Base-by-base conservation (phyloP, 179 eudicot genomes). In the Beta macrorhiza region DNA sequence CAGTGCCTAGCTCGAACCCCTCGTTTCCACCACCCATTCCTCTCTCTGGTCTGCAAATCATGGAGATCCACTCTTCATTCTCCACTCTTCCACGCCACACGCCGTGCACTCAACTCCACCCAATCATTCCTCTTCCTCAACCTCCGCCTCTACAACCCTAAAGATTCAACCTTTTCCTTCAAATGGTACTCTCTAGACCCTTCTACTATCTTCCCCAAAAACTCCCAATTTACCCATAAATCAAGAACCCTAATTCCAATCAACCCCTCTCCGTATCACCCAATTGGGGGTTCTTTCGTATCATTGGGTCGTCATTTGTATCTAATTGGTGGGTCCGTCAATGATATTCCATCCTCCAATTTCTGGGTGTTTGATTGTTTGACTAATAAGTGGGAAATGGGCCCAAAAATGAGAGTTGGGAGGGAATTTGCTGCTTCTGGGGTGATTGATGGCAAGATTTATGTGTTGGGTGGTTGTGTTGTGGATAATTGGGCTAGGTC, bases 381-480 rank as follows among this genome's bases (percentile, higher is more conserved):
- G 82, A 74, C 75, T 44, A 88, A 86, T 75, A 75, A 25, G 61
- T 95, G 99, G 99, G 91, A 89, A 73, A 11, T 80, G 22, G 99
- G 95, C n/a, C 93, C 98, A 0, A 85, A 68, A 62, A 95, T 95
- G 99, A 73, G 87, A 62, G 97, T 90, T 0, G 85, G 92, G 25
- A 85, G 99, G 78, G 99, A 95, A 75, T 95, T 95, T 72, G 88
- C 98, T 0, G 99, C 98, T 0, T 91, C 94, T 0, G 99, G 92
- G 62, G 91, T 71, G 16, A 86, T 89, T 45, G 58, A 85, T 64
- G 98, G 99, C 61, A 95, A 85, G 67, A 90, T 93, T 42, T 91
- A 91, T 71, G 99, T 95, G 45, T 76, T 95, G 81, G 99, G 98
- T 25, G 99, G 99, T 68, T 95, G 99, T 87, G 82, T 90, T 70